Conservation (phyloP, 345 rosid species). For the Heritiera fomes region DNA sequence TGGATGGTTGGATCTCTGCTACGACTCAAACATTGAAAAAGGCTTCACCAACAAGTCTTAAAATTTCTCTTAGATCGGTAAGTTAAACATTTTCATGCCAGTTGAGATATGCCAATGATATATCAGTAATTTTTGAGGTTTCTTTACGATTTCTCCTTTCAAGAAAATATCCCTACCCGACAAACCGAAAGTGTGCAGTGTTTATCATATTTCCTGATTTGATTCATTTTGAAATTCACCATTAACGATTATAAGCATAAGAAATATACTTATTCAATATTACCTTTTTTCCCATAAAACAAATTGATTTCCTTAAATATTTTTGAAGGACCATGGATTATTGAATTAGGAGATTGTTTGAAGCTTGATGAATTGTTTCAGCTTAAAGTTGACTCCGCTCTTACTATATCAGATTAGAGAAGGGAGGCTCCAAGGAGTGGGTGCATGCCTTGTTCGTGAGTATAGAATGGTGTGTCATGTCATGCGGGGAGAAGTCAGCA, state of each 20-base stretch:
- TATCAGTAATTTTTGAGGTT: background rate
- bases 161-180: background rate
- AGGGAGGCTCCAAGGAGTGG: slow-evolving; percentile 84
- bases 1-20: slow-evolving; percentile 59
- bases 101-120: slow-evolving; percentile 9
- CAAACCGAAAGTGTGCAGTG: background rate
- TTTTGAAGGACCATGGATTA: slow-evolving; percentile 1
- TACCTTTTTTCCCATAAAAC: background rate
- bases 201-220: background rate
- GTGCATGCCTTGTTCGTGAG: slow-evolving; percentile 74
- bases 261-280: too few species aligned
- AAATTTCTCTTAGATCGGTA: slow-evolving; percentile 81
- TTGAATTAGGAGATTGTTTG: background rate
- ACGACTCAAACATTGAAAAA: slow-evolving; percentile 54
- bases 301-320: background rate
- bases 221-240: background rate
- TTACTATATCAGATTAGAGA: slow-evolving; percentile 72
- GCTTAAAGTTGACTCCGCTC: slow-evolving; percentile 20
- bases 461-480: slow-evolving; percentile 87
- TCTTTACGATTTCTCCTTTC: background rate
- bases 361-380: background rate
- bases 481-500: slow-evolving; percentile 75
- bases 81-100: slow-evolving; percentile 21
- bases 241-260: background rate
- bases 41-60: slow-evolving; percentile 92